These are phyloP conservation scores for Ottelia alismoides DNA, from an alignment of 106 monocot genomes.

Conservation along the genomic window DNA sequence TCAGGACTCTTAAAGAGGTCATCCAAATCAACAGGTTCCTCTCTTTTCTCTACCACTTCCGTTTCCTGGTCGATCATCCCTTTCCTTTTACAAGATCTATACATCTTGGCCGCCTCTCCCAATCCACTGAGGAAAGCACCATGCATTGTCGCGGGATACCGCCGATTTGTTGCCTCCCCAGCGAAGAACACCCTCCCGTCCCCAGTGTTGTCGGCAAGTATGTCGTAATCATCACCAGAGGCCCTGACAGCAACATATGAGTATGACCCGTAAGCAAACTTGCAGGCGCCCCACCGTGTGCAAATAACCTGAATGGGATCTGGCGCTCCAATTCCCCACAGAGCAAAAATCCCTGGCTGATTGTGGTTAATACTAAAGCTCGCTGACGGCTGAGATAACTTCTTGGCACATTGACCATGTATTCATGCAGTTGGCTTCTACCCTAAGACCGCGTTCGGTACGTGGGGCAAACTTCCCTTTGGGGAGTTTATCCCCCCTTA, in stretches of 20 bases:
- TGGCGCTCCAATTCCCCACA: slow-evolving; percentile 78
- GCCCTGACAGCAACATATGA: slow-evolving; percentile 84
- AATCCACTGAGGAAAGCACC: slow-evolving; percentile 88
- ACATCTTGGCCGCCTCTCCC: slow-evolving; percentile 92
- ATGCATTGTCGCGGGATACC: slow-evolving; percentile 96
- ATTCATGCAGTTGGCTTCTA: no score
- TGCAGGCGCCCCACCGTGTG: slow-evolving; percentile 80
- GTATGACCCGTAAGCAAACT: slow-evolving; percentile 82
- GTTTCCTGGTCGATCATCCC: background rate
- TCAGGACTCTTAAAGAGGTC: slow-evolving; percentile 49
- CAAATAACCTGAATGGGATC: slow-evolving; percentile 79
- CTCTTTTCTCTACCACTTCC: slow-evolving; percentile 8
- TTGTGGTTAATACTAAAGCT: no score
- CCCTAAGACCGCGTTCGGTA: no score
- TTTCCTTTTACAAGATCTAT: slow-evolving; percentile 38
- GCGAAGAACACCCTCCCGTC: slow-evolving; percentile 91
- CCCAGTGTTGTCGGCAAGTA: slow-evolving; percentile 68
- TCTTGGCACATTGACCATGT: no score
- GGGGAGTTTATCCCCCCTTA: no score
- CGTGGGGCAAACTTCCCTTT: no score
- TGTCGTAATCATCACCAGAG: slow-evolving; percentile 95
- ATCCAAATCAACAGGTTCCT: slow-evolving; percentile 37
- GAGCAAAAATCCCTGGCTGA: no score
- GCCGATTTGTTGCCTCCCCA: slow-evolving; percentile 86
- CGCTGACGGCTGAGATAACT: no score